Evolutionary conservation across 768 basidiomycete species (phyloP).

Genomic region (Tephrocybe sp.): DNA sequence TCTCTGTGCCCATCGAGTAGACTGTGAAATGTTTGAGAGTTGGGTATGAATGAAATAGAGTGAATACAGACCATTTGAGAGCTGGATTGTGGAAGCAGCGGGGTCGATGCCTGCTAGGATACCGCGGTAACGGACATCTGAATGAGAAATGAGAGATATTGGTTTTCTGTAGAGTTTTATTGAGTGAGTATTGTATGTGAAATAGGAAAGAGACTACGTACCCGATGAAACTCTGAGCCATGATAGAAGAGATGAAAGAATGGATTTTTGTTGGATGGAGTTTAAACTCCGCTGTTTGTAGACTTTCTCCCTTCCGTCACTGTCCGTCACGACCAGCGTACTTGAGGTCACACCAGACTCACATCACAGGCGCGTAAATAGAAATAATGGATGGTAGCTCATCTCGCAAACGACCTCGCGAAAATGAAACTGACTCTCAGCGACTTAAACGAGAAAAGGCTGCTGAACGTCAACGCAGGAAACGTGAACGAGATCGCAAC

Average conservation of each 20-base stretch:
- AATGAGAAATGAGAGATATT: conserved; percentile 60
- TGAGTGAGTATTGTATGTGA: too few species aligned
- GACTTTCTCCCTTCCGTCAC: conserved; percentile 42
- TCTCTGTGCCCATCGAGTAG: conserved; percentile 87
- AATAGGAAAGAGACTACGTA: conserved; percentile 22
- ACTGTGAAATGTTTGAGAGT: conserved; percentile 37
- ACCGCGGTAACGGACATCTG: conserved; percentile 87
- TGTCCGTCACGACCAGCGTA: conserved; percentile 41
- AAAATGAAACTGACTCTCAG: conserved; percentile 74
- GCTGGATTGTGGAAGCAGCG: conserved; percentile 79
- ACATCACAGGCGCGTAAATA: conserved; percentile 26
- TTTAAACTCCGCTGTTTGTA: conserved; percentile 1
- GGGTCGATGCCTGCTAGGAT: conserved; percentile 87
- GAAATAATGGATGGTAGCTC: conserved; percentile 16
- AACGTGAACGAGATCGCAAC: conserved; percentile 67
- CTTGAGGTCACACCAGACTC: conserved; percentile 45
- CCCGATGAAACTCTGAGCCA: conserved; percentile 81
- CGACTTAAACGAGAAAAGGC: conserved; percentile 82
- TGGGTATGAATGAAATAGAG: not conserved
- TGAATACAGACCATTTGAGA: conserved; percentile 68
- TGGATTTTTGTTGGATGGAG: not conserved
- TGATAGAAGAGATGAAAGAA: conserved; percentile 25
- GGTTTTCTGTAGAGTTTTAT: conserved; percentile 55
- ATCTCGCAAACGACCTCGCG: conserved; percentile 55
- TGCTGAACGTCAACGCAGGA: conserved; percentile 79